These are phyloP conservation scores for Patellifolia procumbens DNA, from an alignment of 179 eudicot genomes.

Conservation along the genomic window DNA sequence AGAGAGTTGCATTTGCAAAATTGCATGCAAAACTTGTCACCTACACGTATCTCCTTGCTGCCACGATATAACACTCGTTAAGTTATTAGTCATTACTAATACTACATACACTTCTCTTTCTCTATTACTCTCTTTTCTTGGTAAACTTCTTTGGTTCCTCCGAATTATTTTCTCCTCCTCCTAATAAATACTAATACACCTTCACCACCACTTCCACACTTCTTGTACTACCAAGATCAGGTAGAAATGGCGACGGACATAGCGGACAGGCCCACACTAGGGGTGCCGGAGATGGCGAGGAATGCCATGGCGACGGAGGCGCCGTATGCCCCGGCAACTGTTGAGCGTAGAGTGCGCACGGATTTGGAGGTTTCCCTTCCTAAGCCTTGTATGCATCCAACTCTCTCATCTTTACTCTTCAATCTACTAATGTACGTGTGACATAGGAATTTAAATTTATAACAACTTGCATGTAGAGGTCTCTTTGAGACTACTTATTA, in stretches of 20 bases:
- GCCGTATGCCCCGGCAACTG: slow-evolving; percentile 62
- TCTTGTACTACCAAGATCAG: not conserved
- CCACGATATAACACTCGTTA: slow-evolving; percentile 4
- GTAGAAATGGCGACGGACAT: slow-evolving; percentile 29
- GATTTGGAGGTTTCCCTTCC: slow-evolving; percentile 64
- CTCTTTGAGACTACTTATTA: too few relatives aligned
- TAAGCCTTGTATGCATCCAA: slow-evolving; percentile 64
- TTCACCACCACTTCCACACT: not conserved
- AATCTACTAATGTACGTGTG: not conserved
- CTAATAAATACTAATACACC: not conserved
- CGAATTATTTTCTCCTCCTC: not conserved
- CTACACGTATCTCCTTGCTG: not conserved
- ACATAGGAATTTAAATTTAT: too few relatives aligned
- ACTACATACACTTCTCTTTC: not conserved
- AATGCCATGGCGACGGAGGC: slow-evolving; percentile 62
- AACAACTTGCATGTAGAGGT: too few relatives aligned
- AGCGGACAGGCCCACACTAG: slow-evolving; percentile 31
- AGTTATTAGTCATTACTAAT: too few relatives aligned
- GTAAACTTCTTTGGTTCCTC: too few relatives aligned
- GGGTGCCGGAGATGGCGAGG: slow-evolving; percentile 31
- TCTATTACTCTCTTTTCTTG: too few relatives aligned
- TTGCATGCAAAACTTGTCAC: slow-evolving; percentile 17
- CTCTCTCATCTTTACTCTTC: not conserved
- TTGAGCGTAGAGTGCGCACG: slow-evolving; percentile 50
- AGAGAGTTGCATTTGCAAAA: not conserved